A percentile compares a stretch with the other conserved stretches of the same genome.
These are phyloP conservation scores for Trichoderma sp. DNA, from an alignment of 2,329 filamentous ascomycete species.

Conservation along the genomic window DNA sequence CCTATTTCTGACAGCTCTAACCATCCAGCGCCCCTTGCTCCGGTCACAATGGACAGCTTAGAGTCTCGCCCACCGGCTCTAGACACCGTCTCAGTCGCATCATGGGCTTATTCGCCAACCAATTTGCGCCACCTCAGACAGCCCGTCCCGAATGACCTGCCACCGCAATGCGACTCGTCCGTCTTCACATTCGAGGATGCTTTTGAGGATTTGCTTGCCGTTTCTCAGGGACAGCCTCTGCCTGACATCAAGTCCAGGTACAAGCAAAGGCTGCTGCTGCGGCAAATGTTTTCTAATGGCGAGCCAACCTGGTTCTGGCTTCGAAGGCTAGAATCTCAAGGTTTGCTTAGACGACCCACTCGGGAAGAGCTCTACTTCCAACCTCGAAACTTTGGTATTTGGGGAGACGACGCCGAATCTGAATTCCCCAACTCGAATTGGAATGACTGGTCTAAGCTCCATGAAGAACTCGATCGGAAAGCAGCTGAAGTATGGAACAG, in stretches of 20 bases:
- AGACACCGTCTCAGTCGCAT: constrained; percentile 27
- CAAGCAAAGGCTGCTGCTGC: constrained; percentile 37
- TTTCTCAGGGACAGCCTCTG: constrained; percentile 42
- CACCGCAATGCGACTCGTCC: constrained; percentile 34
- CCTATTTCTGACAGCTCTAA: constrained; percentile 5
- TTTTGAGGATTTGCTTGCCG: constrained; percentile 55
- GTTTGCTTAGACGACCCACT: constrained; percentile 27
- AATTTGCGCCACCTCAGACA: constrained; percentile 44
- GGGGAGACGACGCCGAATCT: background rate
- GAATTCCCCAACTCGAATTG: constrained; percentile 19
- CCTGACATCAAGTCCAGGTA: constrained; percentile 38
- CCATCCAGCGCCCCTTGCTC: background rate
- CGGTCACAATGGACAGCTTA: constrained; percentile 9
- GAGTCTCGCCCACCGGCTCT: background rate
- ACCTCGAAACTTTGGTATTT: background rate
- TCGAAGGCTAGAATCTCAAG: constrained; percentile 36
- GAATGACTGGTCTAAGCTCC: constrained; percentile 31
- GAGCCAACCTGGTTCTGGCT: constrained; percentile 45
- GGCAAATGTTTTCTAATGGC: constrained; percentile 39
- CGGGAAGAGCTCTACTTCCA: background rate
- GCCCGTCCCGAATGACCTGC: constrained; percentile 46
- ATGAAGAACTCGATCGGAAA: constrained; percentile 31
- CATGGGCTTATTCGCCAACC: constrained; percentile 32
- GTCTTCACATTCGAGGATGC: constrained; percentile 55
- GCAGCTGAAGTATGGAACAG: constrained; percentile 31